These are phyloP conservation scores for Magnaporthiopsis rhizophila DNA, from an alignment of 2,329 filamentous ascomycete species.

Conservation along the genomic window DNA sequence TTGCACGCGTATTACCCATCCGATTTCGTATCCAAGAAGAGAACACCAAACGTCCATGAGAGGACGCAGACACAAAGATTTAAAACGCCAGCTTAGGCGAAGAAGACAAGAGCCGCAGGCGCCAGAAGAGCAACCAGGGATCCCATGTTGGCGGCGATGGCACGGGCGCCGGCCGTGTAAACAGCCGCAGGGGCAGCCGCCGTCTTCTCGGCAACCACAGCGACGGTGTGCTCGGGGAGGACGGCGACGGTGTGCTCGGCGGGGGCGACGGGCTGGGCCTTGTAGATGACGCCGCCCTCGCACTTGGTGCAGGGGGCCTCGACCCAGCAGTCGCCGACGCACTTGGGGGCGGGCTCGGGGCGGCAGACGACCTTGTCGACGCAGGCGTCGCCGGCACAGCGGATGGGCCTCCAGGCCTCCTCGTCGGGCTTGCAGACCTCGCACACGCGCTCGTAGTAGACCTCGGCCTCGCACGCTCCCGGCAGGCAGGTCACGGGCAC, in stretches of 20 bases:
- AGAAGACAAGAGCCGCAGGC: background rate
- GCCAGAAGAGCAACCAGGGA: background rate
- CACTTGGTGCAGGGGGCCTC: conserved; percentile 1
- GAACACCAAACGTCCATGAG: background rate
- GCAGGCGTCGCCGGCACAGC: conserved; percentile 5
- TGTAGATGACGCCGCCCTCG: conserved; percentile 4
- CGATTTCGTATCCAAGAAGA: background rate
- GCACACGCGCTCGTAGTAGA: conserved; percentile 2
- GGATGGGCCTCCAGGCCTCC: background rate
- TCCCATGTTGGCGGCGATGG: background rate
- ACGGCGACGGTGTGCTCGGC: background rate
- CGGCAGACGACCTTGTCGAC: conserved; percentile 1
- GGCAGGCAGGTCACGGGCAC: conserved; percentile 2
- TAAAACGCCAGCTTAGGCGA: background rate
- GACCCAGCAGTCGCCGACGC: conserved; percentile 1
- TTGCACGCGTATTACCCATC: background rate
- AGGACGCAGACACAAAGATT: background rate
- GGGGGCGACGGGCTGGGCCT: background rate
- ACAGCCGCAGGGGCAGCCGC: too few relatives aligned
- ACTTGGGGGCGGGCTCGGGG: conserved; percentile 1
- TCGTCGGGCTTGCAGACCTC: conserved; percentile 1
- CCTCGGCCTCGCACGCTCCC: background rate
- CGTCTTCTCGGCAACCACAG: background rate
- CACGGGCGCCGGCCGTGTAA: background rate
- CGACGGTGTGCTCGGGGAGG: background rate